Evolutionary conservation across 495 filamentous ascomycete genomes (phyloP), one percentile per base, ranked within the genome.

Genomic region (Rostrohypoxylon terebratum): DNA sequence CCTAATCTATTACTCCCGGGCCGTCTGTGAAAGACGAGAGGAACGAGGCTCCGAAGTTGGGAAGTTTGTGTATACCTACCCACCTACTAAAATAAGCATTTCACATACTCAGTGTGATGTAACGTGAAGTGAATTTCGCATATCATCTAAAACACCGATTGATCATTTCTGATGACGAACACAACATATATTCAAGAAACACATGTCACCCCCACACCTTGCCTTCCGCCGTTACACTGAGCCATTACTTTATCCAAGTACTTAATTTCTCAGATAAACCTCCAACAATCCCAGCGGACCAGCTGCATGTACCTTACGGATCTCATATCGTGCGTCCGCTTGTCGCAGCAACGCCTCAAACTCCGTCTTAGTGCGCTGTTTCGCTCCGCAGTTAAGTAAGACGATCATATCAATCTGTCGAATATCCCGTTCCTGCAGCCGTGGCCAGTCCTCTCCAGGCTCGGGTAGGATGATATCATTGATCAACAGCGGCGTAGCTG

Each of bases 11-110:
- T 28, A 28, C 28, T 28, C 28, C 6, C 6, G 28, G 28, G 6
- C 6, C 28, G 6, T 28, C 28, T 38, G 11, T 38, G 4, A 38
- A 38, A 38, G 34, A 28, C 3, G 28, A 28, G 28, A 28, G 28
- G 2, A 28, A 5, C 1, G 28, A 5, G 6, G 28, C 28, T 28
- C 28, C 6, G 6, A 28, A 28, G 28, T 5, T 28, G 3, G 3
- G 28, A 28, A 28, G 28, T 28, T 28, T 28, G 6, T 72, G n/a
- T 81, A 81, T 2, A 70, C 36, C 36, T 38, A 38, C 34, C 34
- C 9, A 38, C 36, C 36, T 38, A 38, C 36, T 9, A 5, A 38
- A 9, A 38, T 38, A 38, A 5, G 14, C 14, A n/a, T n/a, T 44
- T 38, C 2, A 38, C 11, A 38, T 38, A 38, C 11, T 38, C 3